Base-by-base conservation (phyloP, 257 asterid species). In the Dorcoceras hygrometricum region DNA sequence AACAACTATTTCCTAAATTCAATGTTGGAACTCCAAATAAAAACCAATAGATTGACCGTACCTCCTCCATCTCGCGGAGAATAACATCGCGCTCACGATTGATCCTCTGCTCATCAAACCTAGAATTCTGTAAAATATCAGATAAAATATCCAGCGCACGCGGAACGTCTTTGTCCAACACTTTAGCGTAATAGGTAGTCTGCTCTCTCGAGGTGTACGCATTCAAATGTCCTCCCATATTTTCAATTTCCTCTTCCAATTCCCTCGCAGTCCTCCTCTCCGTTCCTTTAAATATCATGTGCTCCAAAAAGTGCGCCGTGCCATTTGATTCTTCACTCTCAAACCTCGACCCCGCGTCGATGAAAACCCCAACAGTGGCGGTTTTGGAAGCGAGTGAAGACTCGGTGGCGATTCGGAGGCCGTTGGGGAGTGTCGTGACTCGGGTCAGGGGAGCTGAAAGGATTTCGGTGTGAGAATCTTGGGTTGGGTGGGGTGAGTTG, bases 41-140 rank as follows among this genome's bases (percentile, higher is more conserved):
- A 43, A 65, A 19, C 10, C 54, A 43, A 46, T 46, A 22, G 43
- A 32, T 73, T 8, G 7, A 28, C 18, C 20, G 46, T 77, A 94
- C 99, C 97, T 90, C 98, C 82, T 88, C 90, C 96, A 88, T 88
- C 86, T 90, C 97, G 58, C 96, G 84, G 59, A 94, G 95, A 72
- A 88, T 90, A 26, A 88, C 95, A 77, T 86, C 95, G 53, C 99
- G 84, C 87, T 90, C 99, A 74, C 96, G 79, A 2, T 25, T 74
- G 32, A 94, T 90, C 66, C 86, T 83, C 4, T 8, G 65, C 77
- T 87, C 86, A 1, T 87, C 89, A 55, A 94, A 88, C 69, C 66
- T 85, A 6, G 99, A 90, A 69, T 90, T 80, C 82, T 94, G 97
- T 64, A 94, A 79, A 70, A 90, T 94, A 77, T 94, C 99, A 54